Conservation (phyloP, 2,329 filamentous ascomycete genomes). For the Phialophora expanda region DNA sequence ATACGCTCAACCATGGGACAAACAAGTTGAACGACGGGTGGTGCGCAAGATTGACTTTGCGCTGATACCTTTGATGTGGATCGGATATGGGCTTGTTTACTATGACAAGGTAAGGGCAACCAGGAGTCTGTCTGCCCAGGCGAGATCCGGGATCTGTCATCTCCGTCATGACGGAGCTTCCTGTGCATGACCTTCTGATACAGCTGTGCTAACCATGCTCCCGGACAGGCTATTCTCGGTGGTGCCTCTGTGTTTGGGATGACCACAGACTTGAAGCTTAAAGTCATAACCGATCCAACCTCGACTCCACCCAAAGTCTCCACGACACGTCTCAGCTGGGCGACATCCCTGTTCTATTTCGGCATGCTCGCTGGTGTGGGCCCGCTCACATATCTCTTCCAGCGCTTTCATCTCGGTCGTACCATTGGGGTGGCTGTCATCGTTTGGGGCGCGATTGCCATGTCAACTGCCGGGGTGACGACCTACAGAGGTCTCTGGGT, state of each 20-base stretch:
- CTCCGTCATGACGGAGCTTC: neutral
- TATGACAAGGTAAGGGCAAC: slow-evolving; percentile 64
- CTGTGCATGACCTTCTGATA: neutral
- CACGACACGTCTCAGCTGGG: slow-evolving; percentile 74
- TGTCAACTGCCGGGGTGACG: slow-evolving; percentile 71
- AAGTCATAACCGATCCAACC: slow-evolving; percentile 55
- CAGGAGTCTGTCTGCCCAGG: neutral
- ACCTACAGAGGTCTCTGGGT: slow-evolving; percentile 66
- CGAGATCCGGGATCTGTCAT: neutral
- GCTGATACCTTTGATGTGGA: slow-evolving; percentile 70
- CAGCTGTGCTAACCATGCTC: neutral
- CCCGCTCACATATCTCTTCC: slow-evolving; percentile 72
- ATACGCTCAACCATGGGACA: slow-evolving; percentile 60
- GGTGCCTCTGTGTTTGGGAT: slow-evolving; percentile 76
- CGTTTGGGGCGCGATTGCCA: slow-evolving; percentile 67
- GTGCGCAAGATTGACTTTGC: slow-evolving; percentile 70
- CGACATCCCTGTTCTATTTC: slow-evolving; percentile 73
- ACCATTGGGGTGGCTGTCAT: slow-evolving; percentile 68
- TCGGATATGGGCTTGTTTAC: slow-evolving; percentile 70
- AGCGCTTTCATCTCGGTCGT: slow-evolving; percentile 67
- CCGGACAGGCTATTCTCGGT: slow-evolving; percentile 69
- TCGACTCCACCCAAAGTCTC: slow-evolving; percentile 62
- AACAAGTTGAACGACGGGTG: slow-evolving; percentile 60
- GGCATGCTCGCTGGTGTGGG: slow-evolving; percentile 76
- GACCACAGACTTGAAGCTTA: slow-evolving; percentile 69